Evolutionary conservation across 768 basidiomycete genomes (phyloP), one percentile per base, ranked within the genome.

Genomic region (Mycena belliarum): DNA sequence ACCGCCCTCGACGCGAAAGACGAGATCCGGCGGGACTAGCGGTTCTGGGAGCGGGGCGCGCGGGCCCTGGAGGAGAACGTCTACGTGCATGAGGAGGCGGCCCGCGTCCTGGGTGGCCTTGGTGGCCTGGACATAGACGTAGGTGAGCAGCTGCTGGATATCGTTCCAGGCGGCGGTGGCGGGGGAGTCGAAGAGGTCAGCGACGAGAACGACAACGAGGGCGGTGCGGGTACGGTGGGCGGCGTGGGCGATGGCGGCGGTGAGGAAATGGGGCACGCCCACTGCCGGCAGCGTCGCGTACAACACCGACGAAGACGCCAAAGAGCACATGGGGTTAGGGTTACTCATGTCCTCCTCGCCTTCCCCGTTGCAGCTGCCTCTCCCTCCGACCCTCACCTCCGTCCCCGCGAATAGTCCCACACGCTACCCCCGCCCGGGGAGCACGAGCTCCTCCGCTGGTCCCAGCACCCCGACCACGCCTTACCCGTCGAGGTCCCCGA

Each of bases 41-140:
- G 77, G 67, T 9, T 76, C 76, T 4, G 73, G 70, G 21, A 84
- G 65, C 52, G 74, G 71, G 55, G 76, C 74, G 41, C 82, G 77
- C 50, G 79, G 69, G n/a, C 79, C 85, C 48, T 82, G 78, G 56
- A 96, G 80, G 44, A 92, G 73, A 15, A 96, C 89, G 65, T 91
- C 87, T 46, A 96, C 76, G 52, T 88, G 79, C 79, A 95, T 82
- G 55, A 92, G 77, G 40, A 93, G 74, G 60, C 84, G 88, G 68
- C 83, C 83, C 64, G 78, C 69, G 35, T 82, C 79, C 67, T 88
- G 85, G 15, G 90, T 88, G 40, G 85, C 81, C 64, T 82, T 86
- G 15, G 88, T 88, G n/a, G 91, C 89, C 63, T 89, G 87, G 3
- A 92, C 89, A 70, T 98, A 97, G 37, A 91, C 82, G 66, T 84